Evolutionary conservation across 2,329 filamentous ascomycete species (phyloP), one percentile per base, ranked within the genome.

Genomic region (Xenoacremonium recifei): DNA sequence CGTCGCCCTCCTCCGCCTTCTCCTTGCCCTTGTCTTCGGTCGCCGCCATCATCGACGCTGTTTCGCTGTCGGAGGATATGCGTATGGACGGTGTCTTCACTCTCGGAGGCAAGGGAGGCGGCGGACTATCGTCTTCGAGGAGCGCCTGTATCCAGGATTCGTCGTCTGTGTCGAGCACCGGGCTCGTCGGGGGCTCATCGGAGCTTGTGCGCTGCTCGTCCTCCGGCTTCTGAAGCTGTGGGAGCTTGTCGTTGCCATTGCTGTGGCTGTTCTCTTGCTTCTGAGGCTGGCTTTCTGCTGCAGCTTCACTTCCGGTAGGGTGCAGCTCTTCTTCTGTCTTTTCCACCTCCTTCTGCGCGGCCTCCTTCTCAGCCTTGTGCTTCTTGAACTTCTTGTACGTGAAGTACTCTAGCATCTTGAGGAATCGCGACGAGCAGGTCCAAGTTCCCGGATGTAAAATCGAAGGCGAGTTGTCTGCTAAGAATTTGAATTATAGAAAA

Each of bases 311-410:
- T 11, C 34, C 23, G 10, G 37, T 16, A 12, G 23, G 12, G 10
- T 49, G 48, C 4, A 41, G 30, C 34, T 40, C 36, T 30, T 54
- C 48, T 15, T 35, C 45, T 30, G 45, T 40, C 42, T 46, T 44
- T 39, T 37, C 39, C 31, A 35, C 43, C 41, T 50, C 43, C 39
- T 59, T 45, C 19, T 57, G 48, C 20, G 49, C 54, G 20, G 60
- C 62, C 13, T 64, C 64, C 45, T 79, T 76, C 44, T 79, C 70
- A 3, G 68, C 72, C 53, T 70, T 73, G 59, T 76, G 66, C 63
- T 83, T 80, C 67, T 82, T 84, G 57, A 73, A 67, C 61, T 82
- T 84, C 60, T 78, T 83, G 67, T 75, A 77, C 25, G 71, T 66
- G 51, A 84, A 76, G 62, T 80, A 84, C 62, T 84, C 79, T 47